Evolutionary conservation across 768 basidiomycete species (phyloP), one percentile per base, ranked within the genome.

Genomic region (Cystoderma amianthinum): DNA sequence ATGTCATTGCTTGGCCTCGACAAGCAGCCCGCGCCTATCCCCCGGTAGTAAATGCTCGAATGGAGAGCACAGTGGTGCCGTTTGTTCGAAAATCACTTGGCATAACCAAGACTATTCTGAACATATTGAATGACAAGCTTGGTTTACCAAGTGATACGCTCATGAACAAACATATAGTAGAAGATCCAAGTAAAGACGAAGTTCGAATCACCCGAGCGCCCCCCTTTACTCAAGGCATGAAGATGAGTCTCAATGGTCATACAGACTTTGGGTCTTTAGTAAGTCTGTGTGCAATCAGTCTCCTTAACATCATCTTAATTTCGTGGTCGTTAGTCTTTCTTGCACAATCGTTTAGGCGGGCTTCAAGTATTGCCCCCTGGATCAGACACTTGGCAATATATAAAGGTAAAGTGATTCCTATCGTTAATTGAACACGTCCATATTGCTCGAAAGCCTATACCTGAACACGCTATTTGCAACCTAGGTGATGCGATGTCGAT

Each of bases 311-410:
- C 10, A 60, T 58, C 18, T 69, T n/a, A n/a, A 39, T 64, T 62
- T 0, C 54, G 67, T 43, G 48, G 53, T 41, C 77, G 71, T 20
- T 36, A 49, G 30, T 76, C 78, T 0, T 73, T 82, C 57, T 61
- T 84, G 45, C 75, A 80, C 45, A 83, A 82, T 52, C 67, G 64
- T 4, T 68, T 82, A 0, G 81, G 82, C 4, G 82, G 82, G 0
- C 56, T 85, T 12, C 82, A 83, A 43, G 80, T 83, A 1, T 60
- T 81, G 35, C 69, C 70, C 0, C 77, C 77, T 1, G 76, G 74
- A n/a, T 52, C 62, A 3, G 66, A 71, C 17, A 58, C 69, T 22
- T 85, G 82, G 82, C 71, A 71, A 50, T 83, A 80, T 45, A 63
- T 83, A 44, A 73, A 69, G 67, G 80, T 80, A 42, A 60, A 61